Percentiles rank a stretch among this genome's conserved stretches.
These are phyloP conservation scores for Microcos paniculata DNA, from an alignment of 345 rosid genomes.

Conservation along the genomic window DNA sequence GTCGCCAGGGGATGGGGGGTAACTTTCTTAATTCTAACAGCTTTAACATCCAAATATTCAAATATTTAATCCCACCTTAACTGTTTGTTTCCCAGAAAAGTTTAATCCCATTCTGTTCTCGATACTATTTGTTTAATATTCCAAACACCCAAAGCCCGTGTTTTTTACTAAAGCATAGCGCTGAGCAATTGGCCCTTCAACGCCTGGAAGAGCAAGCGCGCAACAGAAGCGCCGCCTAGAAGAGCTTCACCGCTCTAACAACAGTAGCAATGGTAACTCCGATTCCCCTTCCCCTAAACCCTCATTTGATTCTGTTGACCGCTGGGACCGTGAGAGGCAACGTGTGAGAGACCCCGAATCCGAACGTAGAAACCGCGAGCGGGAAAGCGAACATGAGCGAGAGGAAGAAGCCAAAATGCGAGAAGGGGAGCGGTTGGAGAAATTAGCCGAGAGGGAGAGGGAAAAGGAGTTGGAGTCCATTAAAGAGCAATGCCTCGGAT, in stretches of 20 bases:
- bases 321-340: constrained; percentile 35
- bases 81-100: no score
- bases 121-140: no score
- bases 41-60: no score
- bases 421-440: constrained; percentile 71
- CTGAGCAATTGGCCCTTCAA: constrained; percentile 68
- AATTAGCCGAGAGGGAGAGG: constrained; percentile 67
- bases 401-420: constrained; percentile 60
- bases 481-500: constrained; percentile 86
- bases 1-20: no score
- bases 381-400: constrained; percentile 68
- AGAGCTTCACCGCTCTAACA: constrained; percentile 15
- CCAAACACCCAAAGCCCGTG: constrained; percentile 55
- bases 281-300: constrained; percentile 9
- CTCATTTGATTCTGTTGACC: constrained; percentile 23
- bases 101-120: no score
- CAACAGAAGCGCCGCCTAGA: constrained; percentile 44
- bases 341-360: constrained; percentile 41
- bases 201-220: constrained; percentile 74
- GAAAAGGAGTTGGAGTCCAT: constrained; percentile 84
- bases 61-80: no score
- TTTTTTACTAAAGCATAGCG: constrained; percentile 64
- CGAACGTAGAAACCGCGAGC: constrained; percentile 51
- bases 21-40: no score
- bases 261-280: neutral